A percentile compares a stretch with the other conserved stretches of the same genome.
These are phyloP conservation scores for Powellomyces hirtus DNA, from an alignment of 192 early-diverging fungal species.

Conservation along the genomic window DNA sequence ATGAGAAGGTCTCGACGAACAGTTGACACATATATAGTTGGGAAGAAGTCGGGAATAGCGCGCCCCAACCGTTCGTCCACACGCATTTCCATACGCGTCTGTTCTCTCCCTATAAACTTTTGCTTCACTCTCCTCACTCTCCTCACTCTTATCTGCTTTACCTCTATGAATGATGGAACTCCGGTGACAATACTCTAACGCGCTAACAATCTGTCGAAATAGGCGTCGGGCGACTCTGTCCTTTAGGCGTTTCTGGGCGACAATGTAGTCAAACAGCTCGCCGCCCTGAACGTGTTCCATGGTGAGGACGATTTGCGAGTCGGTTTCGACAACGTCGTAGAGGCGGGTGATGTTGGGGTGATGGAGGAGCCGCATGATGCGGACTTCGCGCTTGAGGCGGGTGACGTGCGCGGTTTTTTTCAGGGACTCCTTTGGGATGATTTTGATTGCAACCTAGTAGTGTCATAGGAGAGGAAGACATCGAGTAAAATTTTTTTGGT, in stretches of 20 bases:
- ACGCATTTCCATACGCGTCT: too few species aligned
- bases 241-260: constrained; percentile 78
- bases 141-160: neutral
- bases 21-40: too few species aligned
- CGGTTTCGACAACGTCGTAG: constrained; percentile 88
- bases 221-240: constrained; percentile 62
- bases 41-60: too few species aligned
- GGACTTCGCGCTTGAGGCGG: constrained; percentile 55
- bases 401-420: constrained; percentile 49
- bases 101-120: neutral
- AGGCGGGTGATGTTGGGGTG: constrained; percentile 83
- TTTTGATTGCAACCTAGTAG: constrained; percentile 56
- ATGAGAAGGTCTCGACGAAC: neutral
- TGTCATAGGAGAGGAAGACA: neutral
- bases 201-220: constrained; percentile 55
- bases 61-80: too few species aligned
- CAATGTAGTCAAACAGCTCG: constrained; percentile 92
- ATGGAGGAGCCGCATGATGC: constrained; percentile 55
- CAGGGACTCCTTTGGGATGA: constrained; percentile 51
- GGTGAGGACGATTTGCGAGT: constrained; percentile 81
- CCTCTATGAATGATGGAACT: constrained; percentile 56
- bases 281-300: constrained; percentile 88
- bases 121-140: neutral
- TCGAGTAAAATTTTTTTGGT: neutral
- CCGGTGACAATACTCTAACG: constrained; percentile 57